Evolutionary conservation across 2,329 filamentous ascomycete genomes (phyloP), one percentile per base, ranked within the genome.

Genomic region (Elsinoe necatrix): DNA sequence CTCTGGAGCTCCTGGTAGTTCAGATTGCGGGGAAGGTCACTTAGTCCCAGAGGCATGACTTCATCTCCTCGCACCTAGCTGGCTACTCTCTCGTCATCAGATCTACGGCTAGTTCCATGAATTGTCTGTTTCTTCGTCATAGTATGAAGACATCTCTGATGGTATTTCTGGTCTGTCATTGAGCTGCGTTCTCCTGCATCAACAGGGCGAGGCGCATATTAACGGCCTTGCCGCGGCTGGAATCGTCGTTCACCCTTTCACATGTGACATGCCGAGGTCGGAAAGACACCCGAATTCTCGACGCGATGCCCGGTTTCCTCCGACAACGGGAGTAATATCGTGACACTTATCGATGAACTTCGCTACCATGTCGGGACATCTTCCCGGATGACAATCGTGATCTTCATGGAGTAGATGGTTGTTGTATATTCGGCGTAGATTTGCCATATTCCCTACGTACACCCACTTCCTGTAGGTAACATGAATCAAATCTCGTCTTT

Each of bases 1-100:
- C 45, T 50, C 45, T 45, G 9, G 41, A 27, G 45, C 23, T 50
- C 20, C 12, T 5, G 34, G 20, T 11, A 25, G 20, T 45, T 23
- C 45, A 50, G 45, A 50, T 52, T 52, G 48, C 48, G 48, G 48
- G 48, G 48, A 52, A 35, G 21, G 34, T n/a, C n/a, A 37, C 7
- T 23, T 39, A 27, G 20, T 14, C 6, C n/a, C n/a, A 7, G 7
- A n/a, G 29, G 25, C 6, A 52, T 52, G 48, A 52, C 48, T 52
- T 52, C 48, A 52, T 52, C n/a, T 52, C 48, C 31, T 37, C 16
- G 20, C 16, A 23, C 39, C 34, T 52, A 52, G 48, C 31, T 25
- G 31, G 16, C 34, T 25, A 11, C 29, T 34, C 48, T 34, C 37
- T 52, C 48, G 48, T 52, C 48, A 52, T 52, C 48, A 52, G 48